Conservation (phyloP, 768 basidiomycete genomes). For the Lactifluus hygrophoroides region DNA sequence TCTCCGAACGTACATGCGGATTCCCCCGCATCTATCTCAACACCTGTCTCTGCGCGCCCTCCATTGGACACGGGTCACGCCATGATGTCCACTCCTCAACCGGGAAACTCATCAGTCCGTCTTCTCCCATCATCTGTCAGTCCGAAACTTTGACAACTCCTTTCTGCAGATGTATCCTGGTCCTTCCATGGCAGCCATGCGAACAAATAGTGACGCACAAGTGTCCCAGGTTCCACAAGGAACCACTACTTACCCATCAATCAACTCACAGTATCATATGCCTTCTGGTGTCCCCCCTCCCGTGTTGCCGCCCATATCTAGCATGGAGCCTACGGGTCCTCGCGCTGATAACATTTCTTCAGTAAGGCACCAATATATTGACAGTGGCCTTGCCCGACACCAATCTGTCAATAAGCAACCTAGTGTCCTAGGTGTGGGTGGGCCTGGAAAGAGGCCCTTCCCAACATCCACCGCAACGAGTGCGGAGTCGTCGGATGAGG, state of each 20-base stretch:
- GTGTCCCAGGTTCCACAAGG: constrained; percentile 6
- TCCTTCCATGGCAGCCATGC: constrained; percentile 1
- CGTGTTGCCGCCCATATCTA: constrained; percentile 18
- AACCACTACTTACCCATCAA: constrained; percentile 7
- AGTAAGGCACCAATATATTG: constrained; percentile 46
- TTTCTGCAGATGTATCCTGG: constrained; percentile 13
- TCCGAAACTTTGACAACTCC: not conserved
- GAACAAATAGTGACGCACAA: constrained; percentile 2
- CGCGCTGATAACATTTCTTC: constrained; percentile 43
- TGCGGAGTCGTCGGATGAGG: constrained; percentile 76
- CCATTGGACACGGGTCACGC: constrained; percentile 22
- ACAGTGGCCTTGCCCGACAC: constrained; percentile 28
- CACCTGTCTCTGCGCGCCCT: constrained; percentile 31
- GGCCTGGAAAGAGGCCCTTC: constrained; percentile 48
- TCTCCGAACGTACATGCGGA: constrained; percentile 62
- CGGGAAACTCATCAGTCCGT: constrained; percentile 27
- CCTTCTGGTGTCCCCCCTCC: constrained; percentile 9
- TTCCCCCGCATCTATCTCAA: constrained; percentile 34
- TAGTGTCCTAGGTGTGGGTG: constrained; percentile 24
- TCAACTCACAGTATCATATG: constrained; percentile 8
- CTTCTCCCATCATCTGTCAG: not conserved
- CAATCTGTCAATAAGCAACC: constrained; percentile 21
- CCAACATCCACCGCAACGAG: constrained; percentile 62
- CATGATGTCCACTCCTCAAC: constrained; percentile 22
- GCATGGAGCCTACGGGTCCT: constrained; percentile 16